Base-by-base conservation (phyloP, 148 eudicot species). In the Spergularia marina region DNA sequence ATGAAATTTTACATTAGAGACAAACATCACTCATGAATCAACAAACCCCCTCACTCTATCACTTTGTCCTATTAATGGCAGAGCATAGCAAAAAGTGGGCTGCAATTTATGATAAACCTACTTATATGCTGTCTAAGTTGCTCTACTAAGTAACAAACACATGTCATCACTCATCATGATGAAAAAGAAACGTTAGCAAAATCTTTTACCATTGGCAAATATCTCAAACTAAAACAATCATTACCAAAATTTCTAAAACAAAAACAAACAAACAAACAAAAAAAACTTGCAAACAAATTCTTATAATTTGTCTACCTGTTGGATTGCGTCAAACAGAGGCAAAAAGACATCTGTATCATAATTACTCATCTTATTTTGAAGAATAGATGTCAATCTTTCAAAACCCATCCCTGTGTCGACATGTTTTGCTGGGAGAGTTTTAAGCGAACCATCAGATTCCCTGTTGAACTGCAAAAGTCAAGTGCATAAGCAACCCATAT, bases 381-480 rank as follows among this genome's bases (percentile, higher is more conserved):
- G 99, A 74, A 95, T 95, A 71, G 99, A 95, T 60, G 98, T 89
- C 87, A 95, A 84, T 85, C 99, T 88, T 76, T 95, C 99, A 82
- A 95, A 95, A 70, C 99, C 99, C 99, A 95, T 78, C 62, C 99
- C 99, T 67, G 99, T 95, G 77, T 95, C 99, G 65, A 95, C 99
- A 74, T 95, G 99, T 80, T 91, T 89, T 18, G 97, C 94, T 30
- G 98, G 98, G 34, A 94, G 85, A 53, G 96, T 73, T 75, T 86
- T 94, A 25, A 95, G 79, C 23, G 92, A 82, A 40, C 96, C 96
- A 78, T 91, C 97, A 77, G 75, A 58, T 87, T 94, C 98, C 86
- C 99, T 86, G 82, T 95, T 95, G 78, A 86, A 95, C 99, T 95
- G 94, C 65, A 75, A 41, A 76, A 52, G 70, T 17, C 63, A 64